phyloP scores from a whole-genome alignment of 2,329 filamentous ascomycete species.

The Alternaria arbusti region DNA sequence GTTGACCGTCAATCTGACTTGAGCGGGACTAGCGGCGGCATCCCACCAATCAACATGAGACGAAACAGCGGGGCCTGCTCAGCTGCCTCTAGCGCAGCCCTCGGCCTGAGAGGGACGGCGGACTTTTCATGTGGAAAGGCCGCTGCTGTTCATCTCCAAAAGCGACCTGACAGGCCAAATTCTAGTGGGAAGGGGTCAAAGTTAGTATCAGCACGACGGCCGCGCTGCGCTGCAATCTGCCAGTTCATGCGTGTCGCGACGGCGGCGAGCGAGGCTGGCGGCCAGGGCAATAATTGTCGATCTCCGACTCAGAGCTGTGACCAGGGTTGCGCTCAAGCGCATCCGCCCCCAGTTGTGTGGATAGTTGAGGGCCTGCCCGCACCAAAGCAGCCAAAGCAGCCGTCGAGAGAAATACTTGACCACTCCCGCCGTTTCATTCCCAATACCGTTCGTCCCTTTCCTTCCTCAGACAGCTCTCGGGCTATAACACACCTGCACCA shows the following conservation, averaged over 20 bases:
- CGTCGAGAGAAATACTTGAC: constrained; percentile 43
- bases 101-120: constrained; percentile 12
- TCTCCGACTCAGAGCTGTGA: constrained; percentile 41
- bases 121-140: constrained; percentile 14
- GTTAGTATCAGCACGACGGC: background rate
- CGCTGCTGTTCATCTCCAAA: constrained; percentile 20
- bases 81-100: constrained; percentile 11
- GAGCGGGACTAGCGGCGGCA: constrained; percentile 7
- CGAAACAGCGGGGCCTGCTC: constrained; percentile 2
- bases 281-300: constrained; percentile 15
- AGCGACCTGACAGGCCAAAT: constrained; percentile 17
- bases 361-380: constrained; percentile 27
- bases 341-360: constrained; percentile 35
- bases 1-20: constrained; percentile 12
- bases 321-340: constrained; percentile 34
- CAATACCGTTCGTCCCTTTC: constrained; percentile 49
- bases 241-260: background rate
- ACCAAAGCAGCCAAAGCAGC: constrained; percentile 25
- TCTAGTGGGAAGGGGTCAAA: constrained; percentile 7
- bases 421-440: constrained; percentile 48
- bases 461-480: constrained; percentile 48
- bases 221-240: background rate
- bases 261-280: background rate
- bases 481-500: constrained; percentile 41
- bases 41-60: background rate